Evolutionary conservation across 2,329 filamentous ascomycete genomes (phyloP), one percentile per base, ranked within the genome.

Genomic region (Hypoxylon sp.): DNA sequence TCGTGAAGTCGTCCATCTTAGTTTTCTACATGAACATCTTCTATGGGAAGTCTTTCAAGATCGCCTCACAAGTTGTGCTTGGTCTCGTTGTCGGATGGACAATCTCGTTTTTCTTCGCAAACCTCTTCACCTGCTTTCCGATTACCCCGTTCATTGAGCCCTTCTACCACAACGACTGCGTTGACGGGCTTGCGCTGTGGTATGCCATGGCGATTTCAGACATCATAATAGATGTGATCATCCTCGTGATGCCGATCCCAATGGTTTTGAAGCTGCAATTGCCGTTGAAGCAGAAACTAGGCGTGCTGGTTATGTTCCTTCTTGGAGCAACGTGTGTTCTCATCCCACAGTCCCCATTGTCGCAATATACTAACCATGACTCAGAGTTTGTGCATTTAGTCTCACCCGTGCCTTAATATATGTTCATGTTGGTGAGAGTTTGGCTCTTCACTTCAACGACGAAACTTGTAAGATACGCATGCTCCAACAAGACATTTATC

Each of bases 91-190:
- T 60, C 3, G 56, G 53, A 34, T 75, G 73, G 73, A 67, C 71
- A 1, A 46, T 75, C 45, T 70, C 73, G 34, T 75, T 72, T 50
- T 74, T 75, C 61, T 73, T 75, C 59, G 67, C 72, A 9, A 73
- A 75, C 38, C 61, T 75, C 9, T 75, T 75, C 51, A 75, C 70
- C 9, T 75, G 73, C 45, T 75, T 50, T 41, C 73, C 72, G 11
- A 66, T 75, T 48, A 75, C 68, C 2, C 66, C 70, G 2, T 71
- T 75, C 41, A 73, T 75, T 41, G 72, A 74, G 30, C 41, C 63
- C 5, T 74, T 69, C 58, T 68, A 77, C 45, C 68, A 67, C 53
- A 76, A 74, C 51, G 68, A 68, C 11, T 76, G 70, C 48, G 62
- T 75, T 14, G 57, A 75, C 43, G 61, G 62, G 32, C 61, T 69